phyloP scores from a whole-genome alignment of 768 basidiomycete species.

The Amanita pallidorosea region DNA sequence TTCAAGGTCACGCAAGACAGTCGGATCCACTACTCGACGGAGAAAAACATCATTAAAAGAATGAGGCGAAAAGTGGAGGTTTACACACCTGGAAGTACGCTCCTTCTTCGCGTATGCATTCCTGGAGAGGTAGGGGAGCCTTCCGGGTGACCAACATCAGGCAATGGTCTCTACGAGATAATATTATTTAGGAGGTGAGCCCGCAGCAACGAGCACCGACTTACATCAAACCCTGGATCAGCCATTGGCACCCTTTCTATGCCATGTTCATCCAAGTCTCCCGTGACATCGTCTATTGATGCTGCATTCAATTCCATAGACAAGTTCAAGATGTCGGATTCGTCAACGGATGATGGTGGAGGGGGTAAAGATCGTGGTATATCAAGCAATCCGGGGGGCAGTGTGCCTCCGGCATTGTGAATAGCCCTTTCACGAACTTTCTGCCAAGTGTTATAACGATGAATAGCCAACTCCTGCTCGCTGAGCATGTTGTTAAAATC shows the following conservation, averaged over 20 bases:
- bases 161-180: conserved; percentile 44
- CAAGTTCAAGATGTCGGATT: conserved; percentile 79
- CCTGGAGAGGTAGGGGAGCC: conserved; percentile 47
- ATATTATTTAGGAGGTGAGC: neutral
- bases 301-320: conserved; percentile 84
- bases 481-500: conserved; percentile 27
- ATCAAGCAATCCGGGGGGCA: conserved; percentile 64
- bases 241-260: conserved; percentile 88
- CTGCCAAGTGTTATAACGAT: conserved; percentile 86
- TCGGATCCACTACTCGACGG: conserved; percentile 61
- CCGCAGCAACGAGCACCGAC: conserved; percentile 19
- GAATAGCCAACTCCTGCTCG: conserved; percentile 78
- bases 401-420: conserved; percentile 55
- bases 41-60: conserved; percentile 8
- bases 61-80: conserved; percentile 8
- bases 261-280: conserved; percentile 69
- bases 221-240: conserved; percentile 79
- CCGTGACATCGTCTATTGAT: conserved; percentile 63
- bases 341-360: conserved; percentile 66
- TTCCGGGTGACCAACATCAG: conserved; percentile 49
- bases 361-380: conserved; percentile 67
- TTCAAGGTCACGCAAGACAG: conserved; percentile 80
- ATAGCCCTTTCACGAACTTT: conserved; percentile 70
- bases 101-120: conserved; percentile 88
- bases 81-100: conserved; percentile 76